Base-by-base conservation (phyloP, 345 rosid species). In the Boechera retrofracta region DNA sequence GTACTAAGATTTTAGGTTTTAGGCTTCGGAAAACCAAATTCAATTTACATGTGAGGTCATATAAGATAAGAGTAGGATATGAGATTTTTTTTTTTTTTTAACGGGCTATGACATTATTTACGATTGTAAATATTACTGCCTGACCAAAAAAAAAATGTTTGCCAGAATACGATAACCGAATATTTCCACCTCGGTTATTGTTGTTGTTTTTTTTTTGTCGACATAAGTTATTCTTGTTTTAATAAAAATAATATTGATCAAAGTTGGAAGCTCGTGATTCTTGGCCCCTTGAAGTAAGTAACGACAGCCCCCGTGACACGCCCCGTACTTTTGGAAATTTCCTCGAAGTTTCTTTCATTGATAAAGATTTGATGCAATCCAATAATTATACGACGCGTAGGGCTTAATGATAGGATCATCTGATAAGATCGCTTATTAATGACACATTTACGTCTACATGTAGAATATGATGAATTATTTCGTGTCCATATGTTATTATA, bases 241-340 rank as follows among this genome's bases (percentile, higher is more conserved):
- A 35, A 2, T 31, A 16, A 33, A 15, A 47, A 47, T 47, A 16
- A 26, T 26, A 47, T 6, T 5, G 21, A 47, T 18, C 28, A 11
- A 49, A 59, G 42, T 75, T 52, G 48, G 64, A 39, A 69, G 55
- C 73, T 60, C 66, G 63, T 39, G 68, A 60, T 57, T 60, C 28
- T 7, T 75, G 67, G 67, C 10, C 79, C 73, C 68, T 58, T 39
- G 44, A 59, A 38, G 11, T 16, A 45, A 67, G 41, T 51, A 59
- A 59, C 63, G 79, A 68, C 69, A 76, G 5, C 53, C 54, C 62
- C 55, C 65, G 60, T 71, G 76, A 77, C 16, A 47, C 59, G n/a
- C 76, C 80, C 63, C 65, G 80, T 77, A 62, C 76, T 33, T 16
- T 47, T 10, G 52, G 39, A 10, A 71, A 6, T 57, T 77, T 77